A percentile compares a stretch with the other conserved stretches of the same genome.
phyloP scores from a whole-genome alignment of 805 yeast species.

The Saccharomycopsis fibuligera region DNA sequence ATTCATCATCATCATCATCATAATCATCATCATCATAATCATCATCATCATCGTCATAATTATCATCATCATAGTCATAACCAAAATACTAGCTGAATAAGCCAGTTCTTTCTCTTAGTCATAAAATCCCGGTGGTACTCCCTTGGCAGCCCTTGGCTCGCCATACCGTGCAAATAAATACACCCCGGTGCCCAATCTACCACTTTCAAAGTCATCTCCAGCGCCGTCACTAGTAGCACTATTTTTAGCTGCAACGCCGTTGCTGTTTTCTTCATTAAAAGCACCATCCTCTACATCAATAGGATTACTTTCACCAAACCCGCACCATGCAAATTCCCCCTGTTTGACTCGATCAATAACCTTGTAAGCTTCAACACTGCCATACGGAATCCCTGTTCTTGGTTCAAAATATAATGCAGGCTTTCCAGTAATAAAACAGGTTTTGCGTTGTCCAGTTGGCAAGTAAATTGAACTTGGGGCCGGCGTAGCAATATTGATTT shows the following conservation, averaged over 20 bases:
- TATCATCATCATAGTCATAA: too few species aligned
- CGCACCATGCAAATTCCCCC: conserved; percentile 48
- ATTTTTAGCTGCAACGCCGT: conserved; percentile 48
- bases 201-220: conserved; percentile 35
- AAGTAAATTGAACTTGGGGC: conserved; percentile 71
- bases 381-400: conserved; percentile 77
- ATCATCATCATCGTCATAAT: too few species aligned
- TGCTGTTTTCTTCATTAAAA: conserved; percentile 20
- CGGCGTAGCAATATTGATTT: conserved; percentile 51
- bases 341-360: conserved; percentile 44
- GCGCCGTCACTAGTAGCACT: conserved; percentile 42
- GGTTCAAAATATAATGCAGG: conserved; percentile 87
- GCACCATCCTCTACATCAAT: conserved; percentile 17
- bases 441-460: conserved; percentile 60
- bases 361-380: conserved; percentile 74
- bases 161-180: conserved; percentile 35
- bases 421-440: conserved; percentile 70
- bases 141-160: conserved; percentile 57
- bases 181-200: too few species aligned
- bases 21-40: too few species aligned
- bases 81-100: too few species aligned
- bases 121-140: conserved; percentile 81
- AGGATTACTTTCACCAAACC: conserved; percentile 28
- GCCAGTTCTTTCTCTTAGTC: not conserved
- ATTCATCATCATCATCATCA: too few species aligned